Percentiles rank a stretch among this genome's conserved stretches.
Conservation (phyloP, 441 rosid genomes). For the Adansonia madagascariensis region DNA sequence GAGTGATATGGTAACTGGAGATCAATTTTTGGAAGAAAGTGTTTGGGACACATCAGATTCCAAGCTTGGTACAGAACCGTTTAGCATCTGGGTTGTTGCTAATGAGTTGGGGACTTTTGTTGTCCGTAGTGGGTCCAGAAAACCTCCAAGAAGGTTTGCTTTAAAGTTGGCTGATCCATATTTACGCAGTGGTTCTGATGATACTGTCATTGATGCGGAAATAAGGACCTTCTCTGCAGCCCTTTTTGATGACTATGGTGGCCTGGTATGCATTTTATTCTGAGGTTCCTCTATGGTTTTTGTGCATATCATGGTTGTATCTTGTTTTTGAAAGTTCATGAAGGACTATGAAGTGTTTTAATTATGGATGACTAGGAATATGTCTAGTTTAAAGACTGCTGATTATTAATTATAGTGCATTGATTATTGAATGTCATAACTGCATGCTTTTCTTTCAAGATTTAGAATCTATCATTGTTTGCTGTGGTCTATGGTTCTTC, state of each 20-base stretch:
- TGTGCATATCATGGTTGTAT: not conserved
- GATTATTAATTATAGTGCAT: not conserved
- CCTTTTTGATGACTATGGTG: slow-evolving; percentile 95
- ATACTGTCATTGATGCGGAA: slow-evolving; percentile 73
- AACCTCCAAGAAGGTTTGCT: slow-evolving; percentile 95
- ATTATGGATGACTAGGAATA: not conserved
- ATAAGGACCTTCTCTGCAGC: slow-evolving; percentile 86
- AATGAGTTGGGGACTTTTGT: slow-evolving; percentile 81
- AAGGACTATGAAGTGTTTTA: not conserved
- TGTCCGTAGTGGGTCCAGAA: slow-evolving; percentile 78
- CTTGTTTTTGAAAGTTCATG: not conserved
- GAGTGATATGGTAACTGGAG: slow-evolving; percentile 85
- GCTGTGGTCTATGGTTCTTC: slow-evolving; percentile 5
- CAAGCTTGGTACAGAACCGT: slow-evolving; percentile 62
- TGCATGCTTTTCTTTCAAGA: not conserved
- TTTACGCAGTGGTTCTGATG: slow-evolving; percentile 66
- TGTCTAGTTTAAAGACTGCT: not conserved
- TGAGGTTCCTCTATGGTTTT: slow-evolving; percentile 10
- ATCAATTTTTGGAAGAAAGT: slow-evolving; percentile 87
- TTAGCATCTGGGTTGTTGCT: slow-evolving; percentile 88
- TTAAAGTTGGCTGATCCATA: slow-evolving; percentile 76
- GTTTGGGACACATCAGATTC: slow-evolving; percentile 84
- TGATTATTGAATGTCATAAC: not conserved
- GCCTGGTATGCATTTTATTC: slow-evolving; percentile 68
- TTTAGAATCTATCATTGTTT: not conserved